Evolutionary conservation across 148 eudicot species (phyloP), one percentile per base, ranked within the genome.

Genomic region (Rhododendron simsii): DNA sequence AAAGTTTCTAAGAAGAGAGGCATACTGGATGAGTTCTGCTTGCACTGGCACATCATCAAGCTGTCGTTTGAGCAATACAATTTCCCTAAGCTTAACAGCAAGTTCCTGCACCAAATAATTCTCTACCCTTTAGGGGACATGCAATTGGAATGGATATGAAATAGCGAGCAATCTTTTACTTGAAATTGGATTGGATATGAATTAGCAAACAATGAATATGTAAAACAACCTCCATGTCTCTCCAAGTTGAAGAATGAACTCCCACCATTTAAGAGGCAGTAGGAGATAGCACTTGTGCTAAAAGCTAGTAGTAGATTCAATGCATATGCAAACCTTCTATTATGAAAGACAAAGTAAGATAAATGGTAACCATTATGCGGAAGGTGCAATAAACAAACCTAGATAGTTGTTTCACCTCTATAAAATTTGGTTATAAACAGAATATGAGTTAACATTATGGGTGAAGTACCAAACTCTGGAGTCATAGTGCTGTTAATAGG

Each of bases 11-110:
- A 88, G 85, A 82, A 78, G 53, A 78, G 84, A 48, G 79, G 83
- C 86, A 79, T 90, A 94, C 95, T 94, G 96, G 69, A 89, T 90
- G 80, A 93, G 88, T 93, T 93, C 96, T 76, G 90, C 93, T 86
- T 89, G 91, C 14, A 87, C 81, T 86, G 96, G 96, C 71, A 91
- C 85, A 75, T 90, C 96, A 91, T 89, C 94, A 86, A 90, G 85
- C 89, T 88, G 92, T 83, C 94, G 85, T 89, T 90, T 93, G 78
- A 93, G 84, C 65, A 84, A 84, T 83, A 92, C 89, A 48, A 90
- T 85, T 82, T 87, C 89, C 90, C 94, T 88, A 83, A 92, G 78
- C 79, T 89, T 93, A n/a, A 81, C 53, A 30, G 93, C 90, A 84
- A 94, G 92, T 84, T 91, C 95, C 95, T 92, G 84, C 69, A 45